Evolutionary conservation across 169 alveolate genomes (phyloP).

Genomic region (Plasmodium gaboni): DNA sequence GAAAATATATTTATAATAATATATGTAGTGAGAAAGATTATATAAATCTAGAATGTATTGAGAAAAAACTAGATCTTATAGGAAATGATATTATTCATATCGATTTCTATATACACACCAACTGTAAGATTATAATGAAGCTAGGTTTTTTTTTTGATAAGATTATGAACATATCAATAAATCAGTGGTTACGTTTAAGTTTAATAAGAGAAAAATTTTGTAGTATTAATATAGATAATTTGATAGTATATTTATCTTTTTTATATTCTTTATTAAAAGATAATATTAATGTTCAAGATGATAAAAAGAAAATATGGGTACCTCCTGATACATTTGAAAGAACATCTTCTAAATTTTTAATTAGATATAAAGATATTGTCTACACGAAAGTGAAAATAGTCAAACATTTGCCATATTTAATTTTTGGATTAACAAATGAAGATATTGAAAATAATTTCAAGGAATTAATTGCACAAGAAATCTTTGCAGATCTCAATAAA

Average conservation of each 20-base stretch:
- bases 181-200: conserved; percentile 84
- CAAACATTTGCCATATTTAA: conserved; percentile 84
- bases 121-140: conserved; percentile 76
- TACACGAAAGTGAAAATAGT: conserved; percentile 85
- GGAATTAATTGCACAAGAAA: conserved; percentile 57
- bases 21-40: background rate
- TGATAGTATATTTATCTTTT: conserved; percentile 81
- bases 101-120: conserved; percentile 79
- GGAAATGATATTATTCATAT: conserved; percentile 80
- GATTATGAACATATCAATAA: conserved; percentile 77
- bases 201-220: conserved; percentile 83
- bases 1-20: too few species aligned
- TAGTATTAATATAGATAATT: conserved; percentile 82
- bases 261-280: conserved; percentile 80
- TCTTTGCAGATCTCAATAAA: background rate
- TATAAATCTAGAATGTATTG: background rate
- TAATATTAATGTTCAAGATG: background rate
- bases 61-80: conserved; percentile 61
- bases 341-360: conserved; percentile 85
- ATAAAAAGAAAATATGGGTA: conserved; percentile 70
- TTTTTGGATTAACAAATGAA: conserved; percentile 82
- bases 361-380: conserved; percentile 83
- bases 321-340: conserved; percentile 88
- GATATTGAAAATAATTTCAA: conserved; percentile 79
- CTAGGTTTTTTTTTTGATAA: conserved; percentile 78